Evolutionary conservation across 805 yeast genomes (phyloP).

Genomic region (Yarrowia bubula): DNA sequence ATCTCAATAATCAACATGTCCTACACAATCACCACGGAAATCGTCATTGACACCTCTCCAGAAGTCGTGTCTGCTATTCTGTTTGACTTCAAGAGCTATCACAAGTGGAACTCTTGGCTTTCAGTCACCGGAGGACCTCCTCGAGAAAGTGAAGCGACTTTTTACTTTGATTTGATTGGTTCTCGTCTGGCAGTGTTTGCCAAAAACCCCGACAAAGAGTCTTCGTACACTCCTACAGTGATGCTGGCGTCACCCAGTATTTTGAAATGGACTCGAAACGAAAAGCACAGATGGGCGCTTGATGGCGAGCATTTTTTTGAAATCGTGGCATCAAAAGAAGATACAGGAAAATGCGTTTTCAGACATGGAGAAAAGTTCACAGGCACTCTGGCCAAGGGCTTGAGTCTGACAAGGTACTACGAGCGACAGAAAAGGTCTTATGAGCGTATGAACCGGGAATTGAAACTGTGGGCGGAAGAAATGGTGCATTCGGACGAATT

Average conservation of each 20-base stretch:
- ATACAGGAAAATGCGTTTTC: background rate
- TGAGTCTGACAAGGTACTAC: background rate
- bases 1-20: background rate
- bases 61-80: background rate
- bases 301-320: background rate
- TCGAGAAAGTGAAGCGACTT: background rate
- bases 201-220: background rate
- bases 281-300: background rate
- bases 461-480: background rate
- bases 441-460: background rate
- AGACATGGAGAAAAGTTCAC: background rate
- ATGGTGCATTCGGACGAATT: constrained; percentile 3
- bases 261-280: background rate
- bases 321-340: background rate
- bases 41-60: background rate
- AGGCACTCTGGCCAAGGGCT: background rate
- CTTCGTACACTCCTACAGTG: background rate
- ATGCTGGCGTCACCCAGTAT: background rate
- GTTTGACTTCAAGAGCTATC: background rate
- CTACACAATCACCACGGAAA: background rate
- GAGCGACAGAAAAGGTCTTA: background rate
- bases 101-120: background rate
- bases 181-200: background rate
- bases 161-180: background rate
- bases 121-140: background rate